A percentile compares a stretch with the other conserved stretches of the same genome.
Evolutionary conservation across 441 rosid species (phyloP).

Genomic region (Hura crepitans): DNA sequence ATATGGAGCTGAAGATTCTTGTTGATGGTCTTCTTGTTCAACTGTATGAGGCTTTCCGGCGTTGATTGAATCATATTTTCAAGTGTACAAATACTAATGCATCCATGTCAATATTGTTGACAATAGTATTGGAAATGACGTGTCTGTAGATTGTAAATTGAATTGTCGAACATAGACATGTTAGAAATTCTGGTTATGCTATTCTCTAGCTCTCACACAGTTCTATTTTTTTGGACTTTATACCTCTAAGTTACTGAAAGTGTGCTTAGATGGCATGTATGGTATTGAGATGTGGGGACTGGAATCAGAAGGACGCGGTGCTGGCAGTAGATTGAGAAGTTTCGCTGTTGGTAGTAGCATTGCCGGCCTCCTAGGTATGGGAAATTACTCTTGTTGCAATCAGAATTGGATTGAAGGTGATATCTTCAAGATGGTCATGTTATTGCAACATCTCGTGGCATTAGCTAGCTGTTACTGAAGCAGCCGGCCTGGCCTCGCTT

Average conservation of each 20-base stretch:
- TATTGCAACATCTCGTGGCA: not conserved
- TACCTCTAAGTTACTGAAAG: too few relatives aligned
- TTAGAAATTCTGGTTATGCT: not conserved
- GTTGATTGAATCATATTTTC: constrained; percentile 15
- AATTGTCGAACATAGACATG: not conserved
- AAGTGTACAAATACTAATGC: constrained; percentile 31
- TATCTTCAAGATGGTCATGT: not conserved
- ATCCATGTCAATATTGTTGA: constrained; percentile 1
- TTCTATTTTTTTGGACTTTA: not conserved
- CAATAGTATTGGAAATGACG: constrained; percentile 5
- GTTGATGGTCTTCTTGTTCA: not conserved
- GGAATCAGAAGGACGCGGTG: not conserved
- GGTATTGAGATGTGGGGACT: too few relatives aligned
- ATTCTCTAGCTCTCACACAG: not conserved
- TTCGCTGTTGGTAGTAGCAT: too few relatives aligned
- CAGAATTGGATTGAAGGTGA: not conserved
- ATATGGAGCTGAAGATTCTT: constrained; percentile 27
- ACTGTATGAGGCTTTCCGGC: constrained; percentile 15
- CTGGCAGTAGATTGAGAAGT: not conserved
- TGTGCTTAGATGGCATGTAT: too few relatives aligned
- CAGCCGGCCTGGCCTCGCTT: not conserved
- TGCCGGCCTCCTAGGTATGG: not conserved
- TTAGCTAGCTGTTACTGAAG: not conserved
- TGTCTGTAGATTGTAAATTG: constrained; percentile 10
- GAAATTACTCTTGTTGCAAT: not conserved